Base-by-base conservation (phyloP, 2,329 filamentous ascomycete species). In the Aureobasidium sp. region DNA sequence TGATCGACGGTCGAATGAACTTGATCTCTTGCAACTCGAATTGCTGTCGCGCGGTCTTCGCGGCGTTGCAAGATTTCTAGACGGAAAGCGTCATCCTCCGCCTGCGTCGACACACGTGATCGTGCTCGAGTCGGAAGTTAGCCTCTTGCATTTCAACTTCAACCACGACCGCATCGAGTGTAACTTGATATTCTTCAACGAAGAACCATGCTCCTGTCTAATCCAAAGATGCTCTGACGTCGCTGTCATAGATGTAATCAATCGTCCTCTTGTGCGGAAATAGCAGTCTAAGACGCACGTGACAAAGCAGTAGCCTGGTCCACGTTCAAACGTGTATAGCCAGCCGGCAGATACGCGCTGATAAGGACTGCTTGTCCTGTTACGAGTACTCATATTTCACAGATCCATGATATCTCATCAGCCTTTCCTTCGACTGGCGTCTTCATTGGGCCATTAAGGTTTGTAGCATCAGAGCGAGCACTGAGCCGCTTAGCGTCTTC, bases 21-120 rank as follows among this genome's bases (percentile, higher is more conserved):
- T 57, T 20, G 50, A n/a, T 42, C n/a, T 3, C 26, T 41, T 26
- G 23, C 44, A n/a, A 44, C 34, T 56, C 12, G 36, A 53, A 34
- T 44, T 26, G 53, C 53, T 34, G 39, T 27, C 53, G 53, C 48
- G 32, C 34, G n/a, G 32, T 46, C 41, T 32, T 23, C 41, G 26
- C 37, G 37, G 32, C 50, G 32, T 52, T 39, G 37, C 41, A 57
- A 57, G 53, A 57, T 46, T 56, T 57, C 53, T 44, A 13, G 41
- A 46, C 26, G 34, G 12, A n/a, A 32, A 57, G 53, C 53, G 53
- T 57, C 53, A 57, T 55, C 51, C 51, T 39, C 34, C 23, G 26
- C 36, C 15, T 29, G n/a, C 34, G 6, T 29, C 7, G 4, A 32
- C 15, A 34, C 51, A 55, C 37, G 51, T 55, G 51, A 55, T 36